Evolutionary conservation across 2,329 filamentous ascomycete species (phyloP), one percentile per base, ranked within the genome.

Genomic region (Sporothrix sp.): DNA sequence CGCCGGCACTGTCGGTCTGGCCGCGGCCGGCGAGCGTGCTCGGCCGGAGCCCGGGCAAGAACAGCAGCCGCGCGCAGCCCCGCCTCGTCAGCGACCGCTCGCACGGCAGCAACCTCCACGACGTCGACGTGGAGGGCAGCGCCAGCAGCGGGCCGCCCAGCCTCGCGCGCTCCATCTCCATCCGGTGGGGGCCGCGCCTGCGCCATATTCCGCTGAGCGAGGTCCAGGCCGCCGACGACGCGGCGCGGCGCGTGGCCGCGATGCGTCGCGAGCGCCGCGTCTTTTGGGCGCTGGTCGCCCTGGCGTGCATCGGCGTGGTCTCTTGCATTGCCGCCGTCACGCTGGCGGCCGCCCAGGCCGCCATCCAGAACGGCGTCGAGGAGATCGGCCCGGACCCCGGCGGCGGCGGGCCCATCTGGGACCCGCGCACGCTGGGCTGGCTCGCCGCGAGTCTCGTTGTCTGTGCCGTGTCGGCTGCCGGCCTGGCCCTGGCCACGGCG

Each of bases 261-360:
- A 21, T 10, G 4, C 52, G 38, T 9, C 52, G 54, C 14, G 45
- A 21, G 25, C 55, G 55, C n/a, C 28, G 43, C 18, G 30, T 54
- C 3, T 43, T 56, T 13, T 54, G 50, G 52, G 16, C 36, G 16
- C 48, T 57, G 3, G 52, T 25, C 1, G 47, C 20, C 18, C 13
- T 30, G 7, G 35, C 52, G 4, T 10, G 49, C 2, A 32, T 40
- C 0, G 52, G 50, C 13, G 35, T 48, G 14, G 25, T 57, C 9
- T 56, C 56, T 28, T 37, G 45, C 36, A 50, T 50, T 7, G 50
- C 50, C 8, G 52, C 52, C 13, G 46, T 52, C n/a, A 52, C 50
- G 5, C 25, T 54, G 18, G 40, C 50, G 7, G 50, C 39, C 1
- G 44, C 51, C 7, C 50, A 51, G 48, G 53, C 48, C 4, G 51